phyloP scores from a whole-genome alignment of 2,329 filamentous ascomycete species.

The Apiospora pterosperma region DNA sequence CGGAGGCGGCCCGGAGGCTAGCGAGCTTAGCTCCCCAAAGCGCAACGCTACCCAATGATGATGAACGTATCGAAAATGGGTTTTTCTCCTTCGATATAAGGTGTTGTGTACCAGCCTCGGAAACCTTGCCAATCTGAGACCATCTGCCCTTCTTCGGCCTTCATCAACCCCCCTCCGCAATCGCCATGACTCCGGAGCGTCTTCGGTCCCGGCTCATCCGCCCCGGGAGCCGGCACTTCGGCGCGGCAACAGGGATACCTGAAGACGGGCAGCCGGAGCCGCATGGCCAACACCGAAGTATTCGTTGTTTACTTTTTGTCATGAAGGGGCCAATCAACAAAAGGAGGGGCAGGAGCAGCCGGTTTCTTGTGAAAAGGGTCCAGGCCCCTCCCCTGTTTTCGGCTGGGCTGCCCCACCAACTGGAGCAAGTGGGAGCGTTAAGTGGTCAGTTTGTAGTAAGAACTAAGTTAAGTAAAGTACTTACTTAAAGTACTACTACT shows the following conservation, averaged over 20 bases:
- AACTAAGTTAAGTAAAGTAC: no score
- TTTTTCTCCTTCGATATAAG: not conserved
- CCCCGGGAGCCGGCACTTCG: constrained; percentile 8
- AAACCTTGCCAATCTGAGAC: not conserved
- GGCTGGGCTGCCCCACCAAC: not conserved
- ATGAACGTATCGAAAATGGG: not conserved
- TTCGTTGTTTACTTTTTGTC: not conserved
- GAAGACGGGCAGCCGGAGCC: constrained; percentile 8
- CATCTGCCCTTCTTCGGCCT: not conserved
- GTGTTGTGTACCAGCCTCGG: not conserved
- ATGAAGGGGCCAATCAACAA: not conserved
- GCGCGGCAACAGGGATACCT: constrained; percentile 7
- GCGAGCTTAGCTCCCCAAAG: not conserved
- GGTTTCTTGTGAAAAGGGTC: not conserved
- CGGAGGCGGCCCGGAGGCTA: not conserved
- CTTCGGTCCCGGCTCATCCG: constrained; percentile 12
- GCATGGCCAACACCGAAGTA: not conserved
- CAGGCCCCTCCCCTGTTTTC: not conserved
- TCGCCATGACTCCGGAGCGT: constrained; percentile 12
- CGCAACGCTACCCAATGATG: not conserved
- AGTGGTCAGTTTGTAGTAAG: no score
- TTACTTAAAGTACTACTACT: no score
- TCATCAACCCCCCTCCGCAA: not conserved
- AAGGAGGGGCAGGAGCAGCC: not conserved
- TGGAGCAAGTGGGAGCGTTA: no score